A percentile compares a stretch with the other conserved stretches of the same genome.
These are phyloP conservation scores for Fulvia fulva DNA, from an alignment of 2,329 filamentous ascomycete genomes.

Conservation along the genomic window DNA sequence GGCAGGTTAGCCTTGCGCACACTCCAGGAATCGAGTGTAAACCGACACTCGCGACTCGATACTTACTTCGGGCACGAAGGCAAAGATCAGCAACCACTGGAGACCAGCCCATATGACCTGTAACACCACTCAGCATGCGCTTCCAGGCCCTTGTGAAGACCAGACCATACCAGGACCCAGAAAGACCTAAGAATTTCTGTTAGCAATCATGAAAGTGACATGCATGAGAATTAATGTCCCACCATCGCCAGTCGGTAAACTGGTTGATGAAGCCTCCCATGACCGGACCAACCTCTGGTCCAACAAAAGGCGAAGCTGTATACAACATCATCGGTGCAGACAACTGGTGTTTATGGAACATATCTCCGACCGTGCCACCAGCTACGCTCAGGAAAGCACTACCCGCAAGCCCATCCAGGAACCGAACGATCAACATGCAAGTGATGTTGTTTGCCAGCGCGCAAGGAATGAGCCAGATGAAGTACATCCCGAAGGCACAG, in stretches of 20 bases:
- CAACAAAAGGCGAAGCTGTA: slow-evolving; percentile 54
- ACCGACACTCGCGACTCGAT: too few species aligned
- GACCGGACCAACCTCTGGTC: slow-evolving; percentile 55
- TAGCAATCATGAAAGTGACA: background rate
- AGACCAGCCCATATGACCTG: slow-evolving; percentile 69
- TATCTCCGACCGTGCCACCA: slow-evolving; percentile 74
- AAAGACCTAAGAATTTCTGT: slow-evolving; percentile 56
- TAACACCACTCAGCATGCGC: background rate
- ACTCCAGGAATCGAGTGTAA: too few species aligned
- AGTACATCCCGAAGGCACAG: slow-evolving; percentile 60
- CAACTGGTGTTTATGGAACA: slow-evolving; percentile 66
- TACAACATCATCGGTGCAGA: slow-evolving; percentile 80
- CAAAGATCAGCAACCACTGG: slow-evolving; percentile 59
- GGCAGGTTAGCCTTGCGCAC: too few species aligned
- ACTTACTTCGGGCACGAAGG: slow-evolving; percentile 68
- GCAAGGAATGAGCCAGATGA: slow-evolving; percentile 58
- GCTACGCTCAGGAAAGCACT: slow-evolving; percentile 63
- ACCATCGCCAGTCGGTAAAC: slow-evolving; percentile 65
- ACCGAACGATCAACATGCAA: slow-evolving; percentile 67
- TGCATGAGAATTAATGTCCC: background rate
- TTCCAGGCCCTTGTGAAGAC: background rate
- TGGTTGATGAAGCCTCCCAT: slow-evolving; percentile 81
- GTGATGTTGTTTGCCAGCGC: slow-evolving; percentile 66
- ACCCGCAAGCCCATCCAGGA: slow-evolving; percentile 70
- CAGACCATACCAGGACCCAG: slow-evolving; percentile 59